Base-by-base conservation (phyloP, 805 yeast genomes). In the Kurtzmaniella cleridarum region DNA sequence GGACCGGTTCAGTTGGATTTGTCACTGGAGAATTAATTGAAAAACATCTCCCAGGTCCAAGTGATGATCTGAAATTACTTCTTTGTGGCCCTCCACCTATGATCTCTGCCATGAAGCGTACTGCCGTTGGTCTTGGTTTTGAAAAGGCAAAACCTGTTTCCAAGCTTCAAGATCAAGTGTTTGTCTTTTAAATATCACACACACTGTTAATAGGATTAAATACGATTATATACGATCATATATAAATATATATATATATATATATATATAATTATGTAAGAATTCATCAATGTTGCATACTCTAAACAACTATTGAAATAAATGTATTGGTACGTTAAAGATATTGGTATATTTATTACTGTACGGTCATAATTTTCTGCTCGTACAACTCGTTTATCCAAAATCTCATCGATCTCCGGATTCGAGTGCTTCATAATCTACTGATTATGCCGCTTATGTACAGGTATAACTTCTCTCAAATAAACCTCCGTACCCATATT, bases 41-140 rank as follows among this genome's bases (percentile, higher is more conserved):
- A 50, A 66, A 70, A 38, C 69, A 75, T 53, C 71, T 84, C 51
- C 90, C 95, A 33, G 68, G 71, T 39, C 69, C 87, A 23, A 54
- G 78, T 30, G 69, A 64, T 30, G 80, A 79, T 49, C 67, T 77
- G 43, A 84, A 84, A 69, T 70, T 91, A 50, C 76, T 91, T 55
- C 64, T 90, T 41, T 90, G 97, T 66, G 98, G 96, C 33, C 97
- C 97, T 35, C 95, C 95, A 44, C 89, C 91, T 45, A 85, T 90
- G 96, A 79, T 83, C 34, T 75, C 85, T 43, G 83, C 90, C 43
- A 75, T 86, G 60, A 90, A 88, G 71, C 86, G 79, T 67, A 84
- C 81, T 40, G 86, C 91, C 31, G 66, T 64, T 36, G 74, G 75
- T 18, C 71, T 89, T 50, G 96, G 96, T 12, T 90, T 64, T 63